phyloP scores from a whole-genome alignment of 177 flowering plant species.

The Vitis hybrid region DNA sequence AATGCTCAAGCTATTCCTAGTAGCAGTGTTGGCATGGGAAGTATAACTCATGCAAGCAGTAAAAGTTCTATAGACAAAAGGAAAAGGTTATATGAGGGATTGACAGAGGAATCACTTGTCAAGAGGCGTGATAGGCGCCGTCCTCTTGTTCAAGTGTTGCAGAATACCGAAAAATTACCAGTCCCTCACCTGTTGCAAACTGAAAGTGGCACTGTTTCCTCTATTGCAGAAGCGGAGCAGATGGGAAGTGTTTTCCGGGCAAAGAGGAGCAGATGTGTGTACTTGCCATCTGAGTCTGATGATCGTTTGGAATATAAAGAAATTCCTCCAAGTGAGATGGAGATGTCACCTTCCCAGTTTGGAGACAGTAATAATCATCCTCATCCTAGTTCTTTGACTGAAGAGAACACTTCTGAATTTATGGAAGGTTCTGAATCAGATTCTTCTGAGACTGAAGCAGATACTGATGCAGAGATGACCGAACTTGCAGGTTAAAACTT shows the following conservation, averaged over 20 bases:
- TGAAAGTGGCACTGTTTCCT: slow-evolving; percentile 34
- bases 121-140: slow-evolving; percentile 51
- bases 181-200: slow-evolving; percentile 26
- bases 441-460: slow-evolving; percentile 60
- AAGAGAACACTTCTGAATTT: slow-evolving; percentile 48
- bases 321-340: slow-evolving; percentile 33
- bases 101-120: slow-evolving; percentile 38
- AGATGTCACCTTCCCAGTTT: slow-evolving; percentile 33
- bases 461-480: slow-evolving; percentile 49
- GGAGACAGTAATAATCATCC: slow-evolving; percentile 23
- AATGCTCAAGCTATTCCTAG: slow-evolving; percentile 22
- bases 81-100: slow-evolving; percentile 34
- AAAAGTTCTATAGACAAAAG: slow-evolving; percentile 37
- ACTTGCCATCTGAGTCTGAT: slow-evolving; percentile 45
- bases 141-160: slow-evolving; percentile 49
- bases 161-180: slow-evolving; percentile 41
- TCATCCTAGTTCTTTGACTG: slow-evolving; percentile 34
- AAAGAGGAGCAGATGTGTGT: slow-evolving; percentile 57
- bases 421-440: slow-evolving; percentile 64
- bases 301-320: slow-evolving; percentile 37
- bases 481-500: slow-evolving; percentile 53
- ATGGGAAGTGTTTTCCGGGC: slow-evolving; percentile 35
- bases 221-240: slow-evolving; percentile 43
- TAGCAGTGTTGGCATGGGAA: slow-evolving; percentile 25
- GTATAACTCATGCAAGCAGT: slow-evolving; percentile 28